Percentiles rank a stretch among this genome's conserved stretches.
Conservation (phyloP, 371 early-diverging fungal genomes). For the Haplosporangium sp. region DNA sequence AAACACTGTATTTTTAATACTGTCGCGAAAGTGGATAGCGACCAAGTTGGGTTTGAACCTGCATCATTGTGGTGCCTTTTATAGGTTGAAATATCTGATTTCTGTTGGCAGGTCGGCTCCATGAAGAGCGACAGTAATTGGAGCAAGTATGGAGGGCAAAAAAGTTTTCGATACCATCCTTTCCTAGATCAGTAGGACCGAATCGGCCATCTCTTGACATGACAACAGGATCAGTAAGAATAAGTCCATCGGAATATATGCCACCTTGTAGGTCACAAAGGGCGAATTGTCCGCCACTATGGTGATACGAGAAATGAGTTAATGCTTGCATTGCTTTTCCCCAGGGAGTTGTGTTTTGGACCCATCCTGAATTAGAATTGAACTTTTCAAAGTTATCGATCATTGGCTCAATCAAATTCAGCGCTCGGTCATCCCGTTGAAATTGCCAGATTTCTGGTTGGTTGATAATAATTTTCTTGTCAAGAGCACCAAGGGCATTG, state of each 20-base stretch:
- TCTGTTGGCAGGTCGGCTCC: background rate
- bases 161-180: background rate
- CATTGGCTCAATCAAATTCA: background rate
- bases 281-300: background rate
- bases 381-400: conserved; percentile 7
- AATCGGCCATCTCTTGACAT: background rate
- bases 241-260: background rate
- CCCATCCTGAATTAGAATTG: conserved; percentile 1
- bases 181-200: background rate
- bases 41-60: background rate
- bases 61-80: conserved; percentile 1
- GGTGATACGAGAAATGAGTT: background rate
- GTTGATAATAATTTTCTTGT: background rate
- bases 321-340: conserved; percentile 1
- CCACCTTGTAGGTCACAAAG: background rate
- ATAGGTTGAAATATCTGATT: background rate
- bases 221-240: conserved; percentile 1
- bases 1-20: background rate
- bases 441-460: conserved; percentile 1
- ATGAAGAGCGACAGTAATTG: background rate
- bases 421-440: background rate
- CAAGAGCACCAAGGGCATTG: background rate
- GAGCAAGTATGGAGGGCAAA: background rate
- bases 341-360: background rate
- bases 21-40: background rate